Percentiles rank a stretch among this genome's conserved stretches.
phyloP scores from a whole-genome alignment of 768 basidiomycete species.

The Mycena vulgaris region DNA sequence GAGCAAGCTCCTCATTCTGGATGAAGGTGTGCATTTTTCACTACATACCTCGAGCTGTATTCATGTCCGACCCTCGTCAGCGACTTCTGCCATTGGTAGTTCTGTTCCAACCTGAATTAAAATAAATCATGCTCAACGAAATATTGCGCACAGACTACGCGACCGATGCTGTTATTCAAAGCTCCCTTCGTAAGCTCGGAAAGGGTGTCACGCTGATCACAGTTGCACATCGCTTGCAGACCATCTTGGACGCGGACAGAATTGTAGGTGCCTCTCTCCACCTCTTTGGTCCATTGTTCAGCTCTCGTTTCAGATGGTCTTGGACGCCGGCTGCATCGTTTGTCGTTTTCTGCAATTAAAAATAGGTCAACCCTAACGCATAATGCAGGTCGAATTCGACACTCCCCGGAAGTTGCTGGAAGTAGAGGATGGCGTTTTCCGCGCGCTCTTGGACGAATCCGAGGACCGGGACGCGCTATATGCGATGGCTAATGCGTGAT shows the following conservation, averaged over 20 bases:
- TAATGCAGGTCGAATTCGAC: conserved; percentile 64
- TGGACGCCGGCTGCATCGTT: conserved; percentile 32
- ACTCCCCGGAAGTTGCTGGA: conserved; percentile 65
- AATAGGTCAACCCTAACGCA: not conserved
- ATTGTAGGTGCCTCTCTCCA: conserved; percentile 8
- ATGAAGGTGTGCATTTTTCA: conserved; percentile 27
- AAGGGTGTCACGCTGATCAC: conserved; percentile 23
- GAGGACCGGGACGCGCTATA: conserved; percentile 66
- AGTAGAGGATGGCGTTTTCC: conserved; percentile 65
- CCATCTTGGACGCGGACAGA: conserved; percentile 26
- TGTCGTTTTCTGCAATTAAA: not conserved
- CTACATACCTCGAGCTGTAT: not conserved
- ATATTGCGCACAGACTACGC: conserved; percentile 35
- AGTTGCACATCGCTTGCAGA: conserved; percentile 31
- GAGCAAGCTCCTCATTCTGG: conserved; percentile 41
- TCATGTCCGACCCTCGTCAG: not conserved
- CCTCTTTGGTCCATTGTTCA: not conserved
- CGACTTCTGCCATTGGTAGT: conserved; percentile 35
- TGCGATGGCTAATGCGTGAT: conserved; percentile 50
- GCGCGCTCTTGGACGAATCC: conserved; percentile 70
- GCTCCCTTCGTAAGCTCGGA: conserved; percentile 46
- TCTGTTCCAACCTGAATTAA: too few species aligned
- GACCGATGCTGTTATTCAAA: conserved; percentile 61
- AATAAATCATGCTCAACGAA: not conserved
- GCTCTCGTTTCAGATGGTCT: conserved; percentile 22